A percentile compares a stretch with the other conserved stretches of the same genome.
Conservation (phyloP, 331 rosid genomes). For the Stylosanthes scabra region DNA sequence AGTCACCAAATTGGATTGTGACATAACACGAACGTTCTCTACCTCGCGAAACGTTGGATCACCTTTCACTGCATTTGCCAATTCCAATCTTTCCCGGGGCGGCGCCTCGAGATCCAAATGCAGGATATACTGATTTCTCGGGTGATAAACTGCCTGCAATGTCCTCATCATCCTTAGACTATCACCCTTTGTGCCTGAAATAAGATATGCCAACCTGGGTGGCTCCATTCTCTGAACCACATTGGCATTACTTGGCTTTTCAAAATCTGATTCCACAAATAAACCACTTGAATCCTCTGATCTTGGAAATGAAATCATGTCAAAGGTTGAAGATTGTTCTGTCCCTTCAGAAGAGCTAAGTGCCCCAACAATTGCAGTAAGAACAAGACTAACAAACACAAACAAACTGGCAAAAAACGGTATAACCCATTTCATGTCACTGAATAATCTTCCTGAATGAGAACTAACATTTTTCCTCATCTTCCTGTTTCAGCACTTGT, state of each 20-base stretch:
- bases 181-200: slow-evolving; percentile 97
- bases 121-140: slow-evolving; percentile 87
- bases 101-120: slow-evolving; percentile 99
- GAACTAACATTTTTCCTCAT: slow-evolving; percentile 89
- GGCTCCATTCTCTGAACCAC: slow-evolving; percentile 44
- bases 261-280: slow-evolving; percentile 77
- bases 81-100: slow-evolving; percentile 93
- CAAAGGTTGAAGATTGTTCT: slow-evolving; percentile 64
- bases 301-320: slow-evolving; percentile 55
- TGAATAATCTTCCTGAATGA: slow-evolving; percentile 77
- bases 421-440: slow-evolving; percentile 61
- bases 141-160: slow-evolving; percentile 88
- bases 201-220: slow-evolving; percentile 93
- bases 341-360: slow-evolving; percentile 55
- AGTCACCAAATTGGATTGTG: slow-evolving; percentile 98
- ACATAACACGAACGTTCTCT: slow-evolving; percentile 93
- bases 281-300: slow-evolving; percentile 64
- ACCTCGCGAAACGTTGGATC: slow-evolving; percentile 79
- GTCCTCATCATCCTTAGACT: slow-evolving; percentile 97
- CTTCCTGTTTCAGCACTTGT: slow-evolving; percentile 29
- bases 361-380: slow-evolving; percentile 67
- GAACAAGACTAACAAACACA: slow-evolving; percentile 65
- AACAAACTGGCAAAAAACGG: slow-evolving; percentile 68
- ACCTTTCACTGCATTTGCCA: slow-evolving; percentile 81
- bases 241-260: slow-evolving; percentile 42